phyloP scores from a whole-genome alignment of 2,329 filamentous ascomycete genomes.

The Venturia carpophila region DNA sequence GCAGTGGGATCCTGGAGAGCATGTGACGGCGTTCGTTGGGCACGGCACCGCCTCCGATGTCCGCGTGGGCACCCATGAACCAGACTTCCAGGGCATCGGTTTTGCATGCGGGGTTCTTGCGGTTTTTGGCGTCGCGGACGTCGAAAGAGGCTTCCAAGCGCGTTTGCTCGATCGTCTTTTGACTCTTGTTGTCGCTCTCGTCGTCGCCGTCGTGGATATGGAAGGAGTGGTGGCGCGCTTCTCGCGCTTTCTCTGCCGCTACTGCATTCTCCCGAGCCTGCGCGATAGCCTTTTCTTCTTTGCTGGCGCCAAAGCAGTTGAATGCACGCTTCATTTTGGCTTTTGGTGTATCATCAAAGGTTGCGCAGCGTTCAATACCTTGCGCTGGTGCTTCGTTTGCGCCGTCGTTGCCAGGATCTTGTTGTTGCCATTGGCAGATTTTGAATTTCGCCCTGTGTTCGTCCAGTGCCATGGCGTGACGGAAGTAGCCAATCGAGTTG shows the following conservation, averaged over 20 bases:
- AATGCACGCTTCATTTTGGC: conserved; percentile 14
- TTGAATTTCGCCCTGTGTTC: conserved; percentile 41
- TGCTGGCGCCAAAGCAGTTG: conserved; percentile 3
- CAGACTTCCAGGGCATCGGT: conserved; percentile 35
- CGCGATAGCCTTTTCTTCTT: conserved; percentile 9
- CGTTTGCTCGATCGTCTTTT: conserved; percentile 19
- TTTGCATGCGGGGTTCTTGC: conserved; percentile 21
- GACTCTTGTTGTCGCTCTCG: neutral
- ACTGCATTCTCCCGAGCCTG: conserved; percentile 11
- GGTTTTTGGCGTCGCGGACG: conserved; percentile 21
- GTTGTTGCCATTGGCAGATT: conserved; percentile 31
- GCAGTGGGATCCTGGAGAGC: conserved; percentile 38
- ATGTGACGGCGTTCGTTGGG: conserved; percentile 36
- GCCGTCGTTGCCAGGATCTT: conserved; percentile 23
- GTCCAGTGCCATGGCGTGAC: conserved; percentile 40
- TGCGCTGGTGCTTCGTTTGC: conserved; percentile 3
- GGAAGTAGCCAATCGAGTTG: conserved; percentile 32
- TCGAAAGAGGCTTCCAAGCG: conserved; percentile 22
- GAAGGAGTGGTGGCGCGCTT: conserved; percentile 6
- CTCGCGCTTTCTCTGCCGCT: neutral
- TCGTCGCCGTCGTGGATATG: conserved; percentile 8
- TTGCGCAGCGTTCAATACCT: neutral
- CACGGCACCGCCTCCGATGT: conserved; percentile 40
- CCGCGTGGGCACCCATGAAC: conserved; percentile 38
- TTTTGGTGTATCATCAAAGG: conserved; percentile 20